A percentile compares a stretch with the other conserved stretches of the same genome.
These are phyloP conservation scores for Penicillium italicum DNA, from an alignment of 2,329 filamentous ascomycete genomes.

Conservation along the genomic window DNA sequence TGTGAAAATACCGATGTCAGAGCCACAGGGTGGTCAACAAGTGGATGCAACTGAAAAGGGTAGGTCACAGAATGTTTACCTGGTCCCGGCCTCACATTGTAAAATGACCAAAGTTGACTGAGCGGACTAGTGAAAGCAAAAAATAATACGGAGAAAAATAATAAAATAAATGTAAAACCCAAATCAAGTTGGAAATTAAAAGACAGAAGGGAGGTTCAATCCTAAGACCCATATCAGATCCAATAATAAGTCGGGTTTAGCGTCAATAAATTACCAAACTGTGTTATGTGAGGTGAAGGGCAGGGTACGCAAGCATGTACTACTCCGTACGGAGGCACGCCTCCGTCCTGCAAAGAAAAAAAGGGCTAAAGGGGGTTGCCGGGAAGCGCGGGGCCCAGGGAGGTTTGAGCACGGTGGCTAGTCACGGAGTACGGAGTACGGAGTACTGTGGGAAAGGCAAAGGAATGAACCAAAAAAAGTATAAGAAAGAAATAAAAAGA, in stretches of 20 bases:
- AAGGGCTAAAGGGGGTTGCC: slow-evolving; percentile 10
- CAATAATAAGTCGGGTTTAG: slow-evolving; percentile 34
- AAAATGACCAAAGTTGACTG: slow-evolving; percentile 9
- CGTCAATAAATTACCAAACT: slow-evolving; percentile 9
- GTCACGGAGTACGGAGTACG: not conserved
- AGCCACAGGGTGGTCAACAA: slow-evolving; percentile 27
- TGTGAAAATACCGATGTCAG: slow-evolving; percentile 35
- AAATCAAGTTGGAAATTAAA: slow-evolving; percentile 1
- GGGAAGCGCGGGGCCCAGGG: slow-evolving; percentile 9
- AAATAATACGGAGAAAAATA: too few species aligned
- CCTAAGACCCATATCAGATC: slow-evolving; percentile 34
- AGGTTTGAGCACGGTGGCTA: slow-evolving; percentile 31
- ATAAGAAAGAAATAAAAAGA: not conserved
- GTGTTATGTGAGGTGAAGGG: slow-evolving; percentile 11
- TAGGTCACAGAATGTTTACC: slow-evolving; percentile 28
- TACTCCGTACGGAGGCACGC: too few species aligned
- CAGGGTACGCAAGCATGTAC: slow-evolving; percentile 19
- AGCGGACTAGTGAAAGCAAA: slow-evolving; percentile 4
- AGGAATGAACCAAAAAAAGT: slow-evolving; percentile 27
- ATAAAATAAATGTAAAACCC: slow-evolving; percentile 1
- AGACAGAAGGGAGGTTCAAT: not conserved
- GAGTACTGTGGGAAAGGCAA: slow-evolving; percentile 18
- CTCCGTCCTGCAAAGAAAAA: slow-evolving; percentile 19
- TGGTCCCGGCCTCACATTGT: slow-evolving; percentile 12
- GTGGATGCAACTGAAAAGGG: slow-evolving; percentile 33